Percentiles rank a stretch among this genome's conserved stretches.
These are phyloP conservation scores for Phytophthora sp. DNA, from an alignment of 352 stramenopile species.

Conservation along the genomic window DNA sequence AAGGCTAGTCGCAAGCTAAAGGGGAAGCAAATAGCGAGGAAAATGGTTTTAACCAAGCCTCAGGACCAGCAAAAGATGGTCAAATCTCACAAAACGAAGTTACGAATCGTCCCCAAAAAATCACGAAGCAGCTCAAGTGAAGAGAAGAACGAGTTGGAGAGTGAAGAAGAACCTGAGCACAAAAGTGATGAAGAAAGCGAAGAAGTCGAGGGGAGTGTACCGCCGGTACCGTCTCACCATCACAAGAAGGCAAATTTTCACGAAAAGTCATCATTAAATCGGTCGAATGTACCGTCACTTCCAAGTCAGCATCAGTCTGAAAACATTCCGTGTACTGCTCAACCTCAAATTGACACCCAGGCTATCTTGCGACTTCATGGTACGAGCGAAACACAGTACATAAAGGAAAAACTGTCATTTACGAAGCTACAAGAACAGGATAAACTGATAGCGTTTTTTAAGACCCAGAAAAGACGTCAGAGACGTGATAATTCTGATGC, in stretches of 20 bases:
- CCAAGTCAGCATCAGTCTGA: slow-evolving; percentile 9
- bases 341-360: slow-evolving; percentile 5
- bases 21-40: slow-evolving; percentile 7
- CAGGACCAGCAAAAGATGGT: background rate
- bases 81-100: background rate
- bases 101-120: background rate
- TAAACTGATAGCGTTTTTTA: slow-evolving; percentile 46
- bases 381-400: slow-evolving; percentile 21
- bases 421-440: slow-evolving; percentile 59
- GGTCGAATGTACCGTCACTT: background rate
- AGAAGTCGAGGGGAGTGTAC: slow-evolving; percentile 4
- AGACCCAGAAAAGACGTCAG: slow-evolving; percentile 41
- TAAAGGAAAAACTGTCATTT: slow-evolving; percentile 55
- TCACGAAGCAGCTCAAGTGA: slow-evolving; percentile 26
- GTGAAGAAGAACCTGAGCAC: slow-evolving; percentile 12
- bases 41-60: slow-evolving; percentile 3
- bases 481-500: background rate
- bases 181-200: slow-evolving; percentile 23
- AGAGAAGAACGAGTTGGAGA: slow-evolving; percentile 14
- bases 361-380: slow-evolving; percentile 5
- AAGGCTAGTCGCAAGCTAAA: background rate
- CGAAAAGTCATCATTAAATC: slow-evolving; percentile 3
- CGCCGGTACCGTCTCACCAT: background rate
- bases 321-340: background rate
- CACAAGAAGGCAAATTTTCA: slow-evolving; percentile 8